Percentiles rank a stretch among this genome's conserved stretches.
phyloP scores from a whole-genome alignment of 2,329 filamentous ascomycete genomes.

The Chrysoporthe puriensis region DNA sequence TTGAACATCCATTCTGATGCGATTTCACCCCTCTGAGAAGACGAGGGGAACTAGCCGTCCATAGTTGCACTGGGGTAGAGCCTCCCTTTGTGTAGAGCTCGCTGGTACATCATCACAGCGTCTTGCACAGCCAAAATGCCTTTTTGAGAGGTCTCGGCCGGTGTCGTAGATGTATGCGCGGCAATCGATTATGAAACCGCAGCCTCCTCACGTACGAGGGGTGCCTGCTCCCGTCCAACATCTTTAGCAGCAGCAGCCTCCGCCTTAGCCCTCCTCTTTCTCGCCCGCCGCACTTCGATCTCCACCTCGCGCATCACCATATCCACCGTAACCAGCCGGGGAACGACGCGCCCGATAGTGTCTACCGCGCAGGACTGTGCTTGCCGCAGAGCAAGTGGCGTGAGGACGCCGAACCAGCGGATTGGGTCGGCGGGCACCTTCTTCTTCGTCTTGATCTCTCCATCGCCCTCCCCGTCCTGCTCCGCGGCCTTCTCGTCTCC shows the following conservation, averaged over 20 bases:
- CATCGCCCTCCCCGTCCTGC: constrained; percentile 22
- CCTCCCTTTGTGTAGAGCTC: neutral
- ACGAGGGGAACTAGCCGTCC: neutral
- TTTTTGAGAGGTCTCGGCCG: neutral
- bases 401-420: constrained; percentile 59
- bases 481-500: constrained; percentile 25
- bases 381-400: constrained; percentile 54
- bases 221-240: neutral
- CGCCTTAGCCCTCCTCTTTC: constrained; percentile 57
- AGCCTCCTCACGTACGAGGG: constrained; percentile 5
- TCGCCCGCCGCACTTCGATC: constrained; percentile 66
- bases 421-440: constrained; percentile 54
- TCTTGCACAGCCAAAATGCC: neutral
- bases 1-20: too few relatives aligned
- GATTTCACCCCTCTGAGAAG: neutral
- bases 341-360: constrained; percentile 61
- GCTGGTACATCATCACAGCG: neutral
- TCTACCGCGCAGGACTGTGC: constrained; percentile 63
- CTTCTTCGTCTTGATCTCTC: constrained; percentile 31
- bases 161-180: neutral
- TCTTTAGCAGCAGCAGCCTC: constrained; percentile 36
- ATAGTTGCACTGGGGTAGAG: neutral
- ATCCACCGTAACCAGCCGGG: constrained; percentile 59
- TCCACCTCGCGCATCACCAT: constrained; percentile 67
- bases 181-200: constrained; percentile 16